These are phyloP conservation scores for Huiozyma sinensis DNA, from an alignment of 805 yeast species.

Conservation along the genomic window DNA sequence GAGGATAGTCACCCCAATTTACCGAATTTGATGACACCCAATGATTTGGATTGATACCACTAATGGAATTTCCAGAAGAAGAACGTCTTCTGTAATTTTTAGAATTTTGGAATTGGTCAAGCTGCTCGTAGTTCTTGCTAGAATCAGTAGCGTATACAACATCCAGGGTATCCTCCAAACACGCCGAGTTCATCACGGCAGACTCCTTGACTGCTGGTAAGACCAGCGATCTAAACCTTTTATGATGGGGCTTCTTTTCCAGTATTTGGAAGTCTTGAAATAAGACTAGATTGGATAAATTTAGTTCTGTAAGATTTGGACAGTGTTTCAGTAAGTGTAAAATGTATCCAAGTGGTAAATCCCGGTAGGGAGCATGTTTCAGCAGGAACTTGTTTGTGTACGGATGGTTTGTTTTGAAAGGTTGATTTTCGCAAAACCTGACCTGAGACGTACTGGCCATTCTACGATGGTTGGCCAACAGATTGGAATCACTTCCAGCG, in stretches of 20 bases:
- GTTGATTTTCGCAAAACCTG: slow-evolving; percentile 2
- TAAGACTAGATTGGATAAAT: slow-evolving; percentile 52
- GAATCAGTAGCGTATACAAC: slow-evolving; percentile 24
- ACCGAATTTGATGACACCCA: slow-evolving; percentile 6
- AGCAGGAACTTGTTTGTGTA: slow-evolving; percentile 46
- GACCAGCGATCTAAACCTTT: slow-evolving; percentile 8
- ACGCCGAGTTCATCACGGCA: slow-evolving; percentile 4
- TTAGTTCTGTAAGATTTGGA: slow-evolving; percentile 42
- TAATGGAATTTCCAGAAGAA: background rate
- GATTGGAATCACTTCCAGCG: background rate
- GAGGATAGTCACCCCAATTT: slow-evolving; percentile 13
- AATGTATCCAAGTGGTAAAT: slow-evolving; percentile 68
- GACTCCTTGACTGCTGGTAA: slow-evolving; percentile 13
- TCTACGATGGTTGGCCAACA: background rate
- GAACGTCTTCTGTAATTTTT: slow-evolving; percentile 3
- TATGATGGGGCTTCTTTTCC: slow-evolving; percentile 6
- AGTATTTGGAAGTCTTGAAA: slow-evolving; percentile 51
- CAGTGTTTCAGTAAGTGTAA: slow-evolving; percentile 62
- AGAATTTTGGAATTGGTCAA: background rate
- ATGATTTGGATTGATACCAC: slow-evolving; percentile 4
- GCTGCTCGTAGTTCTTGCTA: slow-evolving; percentile 14
- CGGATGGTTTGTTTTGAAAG: slow-evolving; percentile 38
- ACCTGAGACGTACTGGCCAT: background rate
- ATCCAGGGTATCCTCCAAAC: slow-evolving; percentile 11
- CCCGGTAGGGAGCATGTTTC: slow-evolving; percentile 58